Base-by-base conservation (phyloP, 495 filamentous ascomycete genomes). In the Lasiosphaeria ovina region DNA sequence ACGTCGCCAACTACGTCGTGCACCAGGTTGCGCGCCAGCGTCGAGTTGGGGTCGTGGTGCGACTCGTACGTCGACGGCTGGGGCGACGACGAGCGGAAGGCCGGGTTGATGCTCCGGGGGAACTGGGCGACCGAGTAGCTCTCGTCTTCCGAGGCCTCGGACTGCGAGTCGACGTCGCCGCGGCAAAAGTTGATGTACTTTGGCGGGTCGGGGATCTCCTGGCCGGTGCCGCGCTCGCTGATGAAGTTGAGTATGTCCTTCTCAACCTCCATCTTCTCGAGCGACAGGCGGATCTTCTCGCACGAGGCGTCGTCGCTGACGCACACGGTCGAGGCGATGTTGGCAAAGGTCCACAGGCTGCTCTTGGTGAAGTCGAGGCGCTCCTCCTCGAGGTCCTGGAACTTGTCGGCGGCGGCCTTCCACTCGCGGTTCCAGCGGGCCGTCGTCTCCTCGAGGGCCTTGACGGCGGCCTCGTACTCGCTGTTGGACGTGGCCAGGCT, bases 181-280 rank as follows among this genome's bases (percentile, higher is more conserved):
- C 94, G 89, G 71, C 90, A 93, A 75, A 97, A 99, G 78, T 99
- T 96, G 82, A 99, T 96, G 72, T 96, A 99, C 74, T 91, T 96
- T 42, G 95, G 95, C 33, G 95, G 85, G 71, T 97, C 95, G 10
- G 95, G 95, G 51, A 99, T 99, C 67, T 98, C 94, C 71, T 97
- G 74, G 35, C 94, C 94, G 4, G 95, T 99, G 35, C 92, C 93
- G 64, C 75, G 81, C 48, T 97, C 92, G 62, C 83, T 88, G 74
- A 99, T 98, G 77, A 99, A 99, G 55, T 72, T 78, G 7, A 84
- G 76, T 56, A 99, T 97, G 70, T 99, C 95, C 71, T 94, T 96
- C 71, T 96, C 91, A 0, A 99, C 94, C 63, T 98, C 95, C 75
- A 93, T 95, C 64, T 89, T 87, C 74, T 99, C 95, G 0, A 99